phyloP scores from a whole-genome alignment of 306 rosid species.

The Quercus berberidifolia region DNA sequence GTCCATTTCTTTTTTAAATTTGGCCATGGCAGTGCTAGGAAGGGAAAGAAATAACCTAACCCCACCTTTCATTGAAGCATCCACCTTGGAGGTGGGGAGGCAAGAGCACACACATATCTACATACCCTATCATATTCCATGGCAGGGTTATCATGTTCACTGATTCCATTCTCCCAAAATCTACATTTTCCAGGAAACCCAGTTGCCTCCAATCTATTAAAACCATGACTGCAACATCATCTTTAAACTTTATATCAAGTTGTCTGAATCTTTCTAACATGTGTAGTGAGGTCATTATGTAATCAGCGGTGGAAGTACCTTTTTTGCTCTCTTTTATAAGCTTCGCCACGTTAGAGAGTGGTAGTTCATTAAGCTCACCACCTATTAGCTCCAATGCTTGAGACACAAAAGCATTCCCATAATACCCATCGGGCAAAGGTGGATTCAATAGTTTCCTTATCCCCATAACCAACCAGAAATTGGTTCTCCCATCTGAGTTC shows the following conservation, averaged over 20 bases:
- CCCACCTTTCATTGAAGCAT: slow-evolving; percentile 49
- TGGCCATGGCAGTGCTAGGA: slow-evolving; percentile 41
- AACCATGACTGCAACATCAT: slow-evolving; percentile 31
- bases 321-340: slow-evolving; percentile 44
- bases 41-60: slow-evolving; percentile 45
- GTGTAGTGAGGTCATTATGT: slow-evolving; percentile 21
- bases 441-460: slow-evolving; percentile 39
- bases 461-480: slow-evolving; percentile 33
- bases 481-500: slow-evolving; percentile 34
- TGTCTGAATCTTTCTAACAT: slow-evolving; percentile 26
- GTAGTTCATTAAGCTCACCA: slow-evolving; percentile 40
- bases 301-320: slow-evolving; percentile 10
- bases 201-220: slow-evolving; percentile 57
- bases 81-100: slow-evolving; percentile 41
- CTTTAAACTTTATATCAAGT: slow-evolving; percentile 16
- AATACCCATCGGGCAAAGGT: slow-evolving; percentile 55
- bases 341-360: slow-evolving; percentile 37
- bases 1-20: slow-evolving; percentile 47
- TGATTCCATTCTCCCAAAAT: slow-evolving; percentile 42
- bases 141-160: slow-evolving; percentile 43
- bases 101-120: slow-evolving; percentile 47
- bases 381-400: slow-evolving; percentile 29
- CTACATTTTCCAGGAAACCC: slow-evolving; percentile 34
- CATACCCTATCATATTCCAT: slow-evolving; percentile 40
- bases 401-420: slow-evolving; percentile 50